Evolutionary conservation across 2,329 filamentous ascomycete species (phyloP), one percentile per base, ranked within the genome.

Genomic region (Aspergillus fischeri): DNA sequence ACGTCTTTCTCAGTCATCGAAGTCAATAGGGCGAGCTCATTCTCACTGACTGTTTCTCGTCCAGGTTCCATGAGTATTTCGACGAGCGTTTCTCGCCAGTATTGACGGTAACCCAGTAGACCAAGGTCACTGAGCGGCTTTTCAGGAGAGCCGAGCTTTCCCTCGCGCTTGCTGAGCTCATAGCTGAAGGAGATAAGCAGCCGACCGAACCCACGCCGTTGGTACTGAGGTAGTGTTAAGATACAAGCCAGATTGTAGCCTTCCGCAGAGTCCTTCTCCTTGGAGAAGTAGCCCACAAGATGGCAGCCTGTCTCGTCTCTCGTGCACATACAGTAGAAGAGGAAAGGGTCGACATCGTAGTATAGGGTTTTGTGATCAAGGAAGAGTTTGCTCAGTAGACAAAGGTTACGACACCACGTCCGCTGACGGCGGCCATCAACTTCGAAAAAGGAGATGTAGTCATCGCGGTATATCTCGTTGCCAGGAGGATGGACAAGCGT

Each of bases 171-270:
- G 69, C 90, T 94, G 28, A 99, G 86, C 70, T 97, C 93, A 76
- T 99, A 99, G 4, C 91, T 96, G 76, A 99, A 97, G 64, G 96
- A 92, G 67, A 99, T 99, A 56, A 99, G 83, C 11, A 99, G 81
- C 58, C 91, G 88, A 25, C 95, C 94, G 67, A 94, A 97, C 0
- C 94, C 94, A 70, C 95, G 94, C 25, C 94, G 86, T 75, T 99
- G 94, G 67, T 95, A 97, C 71, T 99, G 95, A 0, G 94, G 94
- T 3, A 99, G 81, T 0, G 94, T 99, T 58, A 99, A 80, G 72
- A 99, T 99, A 83, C 95, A 99, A 4, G 94, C 95, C 32, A 99
- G 88, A 70, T 99, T 99, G 82, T 97, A 99, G 29, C 90, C 91
- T 67, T 99, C 95, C 0, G 92, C 92, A 42, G 89, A 93, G 75